Percentiles rank a stretch among this genome's conserved stretches.
These are phyloP conservation scores for Camellia sinensis DNA, from an alignment of 148 eudicot species.

Conservation along the genomic window DNA sequence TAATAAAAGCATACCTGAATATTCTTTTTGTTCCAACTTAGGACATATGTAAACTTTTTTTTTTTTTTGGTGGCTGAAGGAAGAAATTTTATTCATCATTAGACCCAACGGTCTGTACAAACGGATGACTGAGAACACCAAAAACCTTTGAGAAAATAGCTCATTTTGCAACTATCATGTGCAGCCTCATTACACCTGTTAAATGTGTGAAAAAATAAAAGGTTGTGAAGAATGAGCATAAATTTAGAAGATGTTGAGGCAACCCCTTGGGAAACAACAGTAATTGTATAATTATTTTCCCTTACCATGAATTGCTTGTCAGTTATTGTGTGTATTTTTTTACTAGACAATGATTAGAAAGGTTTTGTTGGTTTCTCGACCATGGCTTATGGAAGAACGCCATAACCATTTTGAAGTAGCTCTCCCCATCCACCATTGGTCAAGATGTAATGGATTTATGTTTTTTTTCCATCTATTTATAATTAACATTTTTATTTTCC, in stretches of 20 bases:
- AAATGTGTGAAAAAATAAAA: no score
- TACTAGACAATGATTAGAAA: neutral
- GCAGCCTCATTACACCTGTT: no score
- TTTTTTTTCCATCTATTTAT: slow-evolving; percentile 3
- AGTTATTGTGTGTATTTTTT: neutral
- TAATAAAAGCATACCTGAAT: no score
- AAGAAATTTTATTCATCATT: no score
- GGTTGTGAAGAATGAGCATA: no score
- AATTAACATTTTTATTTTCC: neutral
- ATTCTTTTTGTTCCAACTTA: no score
- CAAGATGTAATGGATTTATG: neutral
- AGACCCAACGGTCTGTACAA: no score
- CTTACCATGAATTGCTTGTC: neutral
- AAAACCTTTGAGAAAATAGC: no score
- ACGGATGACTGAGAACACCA: no score
- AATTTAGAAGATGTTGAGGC: neutral
- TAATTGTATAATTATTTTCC: neutral
- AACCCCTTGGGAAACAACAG: neutral
- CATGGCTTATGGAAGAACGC: neutral
- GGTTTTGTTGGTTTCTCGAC: neutral
- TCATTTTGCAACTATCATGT: no score
- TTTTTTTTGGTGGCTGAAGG: neutral
- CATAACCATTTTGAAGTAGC: no score
- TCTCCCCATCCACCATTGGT: neutral
- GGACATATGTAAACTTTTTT: neutral